These are phyloP conservation scores for Penicillium sp. DNA, from an alignment of 2,329 filamentous ascomycete species.

Conservation along the genomic window DNA sequence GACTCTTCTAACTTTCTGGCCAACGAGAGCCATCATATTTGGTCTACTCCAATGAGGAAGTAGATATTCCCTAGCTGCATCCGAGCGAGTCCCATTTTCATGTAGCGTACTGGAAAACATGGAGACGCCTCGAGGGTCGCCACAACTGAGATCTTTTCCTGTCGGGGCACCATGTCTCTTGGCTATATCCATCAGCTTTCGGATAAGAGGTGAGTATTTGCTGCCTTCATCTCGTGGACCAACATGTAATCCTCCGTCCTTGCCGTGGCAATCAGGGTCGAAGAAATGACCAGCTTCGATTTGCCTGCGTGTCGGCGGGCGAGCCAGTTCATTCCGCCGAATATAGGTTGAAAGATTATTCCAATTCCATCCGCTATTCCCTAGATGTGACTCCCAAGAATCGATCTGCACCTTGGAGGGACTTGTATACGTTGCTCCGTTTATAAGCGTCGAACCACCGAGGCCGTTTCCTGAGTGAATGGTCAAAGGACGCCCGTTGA, in stretches of 20 bases:
- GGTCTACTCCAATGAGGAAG: not conserved
- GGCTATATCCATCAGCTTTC: not conserved
- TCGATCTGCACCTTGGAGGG: not conserved
- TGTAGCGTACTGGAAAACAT: not conserved
- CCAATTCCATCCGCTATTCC: not conserved
- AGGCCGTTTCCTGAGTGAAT: not conserved
- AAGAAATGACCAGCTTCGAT: not conserved
- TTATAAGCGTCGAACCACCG: not conserved
- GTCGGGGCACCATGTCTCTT: not conserved
- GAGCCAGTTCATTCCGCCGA: not conserved
- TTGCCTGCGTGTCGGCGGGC: not conserved
- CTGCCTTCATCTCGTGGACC: not conserved
- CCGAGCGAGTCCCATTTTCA: not conserved
- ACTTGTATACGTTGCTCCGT: not conserved
- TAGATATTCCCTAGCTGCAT: not conserved
- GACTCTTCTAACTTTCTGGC: not conserved
- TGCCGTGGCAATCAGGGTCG: not conserved
- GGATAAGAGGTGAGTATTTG: too few species aligned
- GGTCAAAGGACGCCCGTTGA: not conserved
- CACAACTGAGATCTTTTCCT: not conserved
- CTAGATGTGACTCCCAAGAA: not conserved
- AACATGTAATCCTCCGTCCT: not conserved
- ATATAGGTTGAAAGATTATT: not conserved
- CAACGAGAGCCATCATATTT: not conserved
- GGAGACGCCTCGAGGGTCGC: not conserved